A percentile compares a stretch with the other conserved stretches of the same genome.
These are phyloP conservation scores for Mycena kentingensis DNA, from an alignment of 768 basidiomycete genomes.

Conservation along the genomic window DNA sequence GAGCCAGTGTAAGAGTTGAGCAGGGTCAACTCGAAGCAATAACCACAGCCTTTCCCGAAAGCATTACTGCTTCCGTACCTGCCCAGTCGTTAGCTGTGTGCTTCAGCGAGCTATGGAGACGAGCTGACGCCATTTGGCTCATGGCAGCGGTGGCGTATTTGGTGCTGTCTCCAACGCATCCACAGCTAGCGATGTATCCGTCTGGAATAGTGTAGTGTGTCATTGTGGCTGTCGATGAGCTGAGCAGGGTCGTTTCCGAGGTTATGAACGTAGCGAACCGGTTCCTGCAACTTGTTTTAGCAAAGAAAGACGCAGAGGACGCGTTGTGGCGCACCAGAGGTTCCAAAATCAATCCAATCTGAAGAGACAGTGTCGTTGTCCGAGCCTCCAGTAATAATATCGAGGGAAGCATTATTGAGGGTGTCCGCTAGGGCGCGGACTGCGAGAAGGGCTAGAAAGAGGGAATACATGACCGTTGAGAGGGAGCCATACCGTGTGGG, in stretches of 20 bases:
- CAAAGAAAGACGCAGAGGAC: no score
- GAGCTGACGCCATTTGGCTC: slow-evolving; percentile 72
- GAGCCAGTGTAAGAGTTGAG: slow-evolving; percentile 64
- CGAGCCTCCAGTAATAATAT: no score
- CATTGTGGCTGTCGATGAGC: slow-evolving; percentile 73
- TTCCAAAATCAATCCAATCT: neutral
- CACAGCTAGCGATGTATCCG: slow-evolving; percentile 70
- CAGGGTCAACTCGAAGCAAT: slow-evolving; percentile 78
- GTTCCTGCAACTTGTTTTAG: no score
- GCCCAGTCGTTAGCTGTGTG: neutral
- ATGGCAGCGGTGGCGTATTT: slow-evolving; percentile 80
- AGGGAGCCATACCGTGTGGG: no score
- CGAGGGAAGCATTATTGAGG: no score
- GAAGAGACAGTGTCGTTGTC: neutral
- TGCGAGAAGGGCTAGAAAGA: no score
- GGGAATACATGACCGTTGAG: neutral
- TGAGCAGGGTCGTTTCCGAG: no score
- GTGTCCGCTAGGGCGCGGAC: no score
- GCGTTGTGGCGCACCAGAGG: no score
- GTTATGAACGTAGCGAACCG: no score
- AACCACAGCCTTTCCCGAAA: slow-evolving; percentile 70
- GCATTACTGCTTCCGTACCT: slow-evolving; percentile 58
- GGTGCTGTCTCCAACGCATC: slow-evolving; percentile 68
- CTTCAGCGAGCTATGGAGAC: neutral
- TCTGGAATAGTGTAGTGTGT: slow-evolving; percentile 69